phyloP scores from a whole-genome alignment of 805 yeast genomes.

The Ogataea pini region DNA sequence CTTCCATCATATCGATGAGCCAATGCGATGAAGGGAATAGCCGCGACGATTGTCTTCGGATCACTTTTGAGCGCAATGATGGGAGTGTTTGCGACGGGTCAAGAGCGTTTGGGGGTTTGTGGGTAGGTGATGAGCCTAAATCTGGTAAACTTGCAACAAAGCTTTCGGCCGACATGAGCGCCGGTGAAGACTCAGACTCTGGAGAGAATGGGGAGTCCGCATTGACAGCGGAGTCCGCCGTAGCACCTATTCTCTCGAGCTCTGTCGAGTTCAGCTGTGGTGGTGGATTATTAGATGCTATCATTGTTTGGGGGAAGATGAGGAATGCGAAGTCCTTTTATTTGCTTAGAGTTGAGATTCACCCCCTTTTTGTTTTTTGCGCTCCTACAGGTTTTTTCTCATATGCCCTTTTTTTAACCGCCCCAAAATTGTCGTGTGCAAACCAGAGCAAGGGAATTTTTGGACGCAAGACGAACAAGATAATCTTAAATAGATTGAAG shows the following conservation, averaged over 20 bases:
- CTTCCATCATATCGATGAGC: slow-evolving; percentile 37
- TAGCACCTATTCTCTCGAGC: background rate
- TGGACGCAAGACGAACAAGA: slow-evolving; percentile 13
- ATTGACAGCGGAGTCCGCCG: background rate
- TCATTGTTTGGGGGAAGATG: background rate
- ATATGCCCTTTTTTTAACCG: slow-evolving; percentile 2
- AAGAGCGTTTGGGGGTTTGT: slow-evolving; percentile 23
- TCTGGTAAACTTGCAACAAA: background rate
- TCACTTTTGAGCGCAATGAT: slow-evolving; percentile 30
- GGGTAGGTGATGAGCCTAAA: slow-evolving; percentile 16
- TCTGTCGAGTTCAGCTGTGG: background rate
- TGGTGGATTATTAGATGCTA: background rate
- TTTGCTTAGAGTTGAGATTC: background rate
- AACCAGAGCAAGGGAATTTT: slow-evolving; percentile 18
- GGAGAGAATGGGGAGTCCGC: background rate
- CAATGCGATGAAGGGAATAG: slow-evolving; percentile 28
- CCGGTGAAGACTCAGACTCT: background rate
- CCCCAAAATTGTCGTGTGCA: slow-evolving; percentile 14
- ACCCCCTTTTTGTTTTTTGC: background rate
- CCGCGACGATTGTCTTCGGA: slow-evolving; percentile 32
- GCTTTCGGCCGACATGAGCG: background rate
- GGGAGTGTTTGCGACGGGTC: slow-evolving; percentile 20
- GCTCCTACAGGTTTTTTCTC: background rate
- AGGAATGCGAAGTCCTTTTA: background rate
- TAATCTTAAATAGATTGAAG: slow-evolving; percentile 12